These are phyloP conservation scores for Yarrowia keelungensis DNA, from an alignment of 805 yeast genomes.

Conservation along the genomic window DNA sequence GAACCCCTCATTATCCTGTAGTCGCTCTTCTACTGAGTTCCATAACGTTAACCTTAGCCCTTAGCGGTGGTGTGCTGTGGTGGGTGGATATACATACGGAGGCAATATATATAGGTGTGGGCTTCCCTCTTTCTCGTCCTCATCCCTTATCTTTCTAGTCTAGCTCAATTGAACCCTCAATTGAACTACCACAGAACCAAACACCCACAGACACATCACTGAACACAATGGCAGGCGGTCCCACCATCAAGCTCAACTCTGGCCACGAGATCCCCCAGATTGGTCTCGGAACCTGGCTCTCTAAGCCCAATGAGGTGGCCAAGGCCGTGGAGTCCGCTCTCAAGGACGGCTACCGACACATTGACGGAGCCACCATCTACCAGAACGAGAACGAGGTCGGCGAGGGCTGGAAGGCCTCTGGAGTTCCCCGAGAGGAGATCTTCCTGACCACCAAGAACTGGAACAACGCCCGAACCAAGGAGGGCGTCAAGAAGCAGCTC, in stretches of 20 bases:
- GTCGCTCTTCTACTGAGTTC: slow-evolving; percentile 24
- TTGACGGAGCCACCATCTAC: slow-evolving; percentile 67
- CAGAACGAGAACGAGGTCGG: slow-evolving; percentile 64
- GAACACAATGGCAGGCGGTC: slow-evolving; percentile 37
- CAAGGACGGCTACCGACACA: slow-evolving; percentile 63
- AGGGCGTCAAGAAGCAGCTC: slow-evolving; percentile 54
- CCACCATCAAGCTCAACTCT: slow-evolving; percentile 48
- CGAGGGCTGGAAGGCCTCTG: slow-evolving; percentile 62
- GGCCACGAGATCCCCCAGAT: slow-evolving; percentile 61
- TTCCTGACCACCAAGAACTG: slow-evolving; percentile 55
- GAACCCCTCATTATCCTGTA: background rate
- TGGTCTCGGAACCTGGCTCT: slow-evolving; percentile 59
- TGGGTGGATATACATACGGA: background rate
- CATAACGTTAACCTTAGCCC: slow-evolving; percentile 34
- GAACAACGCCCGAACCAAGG: slow-evolving; percentile 50
- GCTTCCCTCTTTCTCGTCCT: background rate
- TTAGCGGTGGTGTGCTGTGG: background rate
- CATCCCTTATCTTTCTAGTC: background rate
- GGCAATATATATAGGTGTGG: slow-evolving; percentile 15
- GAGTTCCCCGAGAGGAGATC: slow-evolving; percentile 58
- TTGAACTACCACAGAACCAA: background rate
- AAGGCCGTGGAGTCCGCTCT: slow-evolving; percentile 56
- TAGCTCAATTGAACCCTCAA: slow-evolving; percentile 16
- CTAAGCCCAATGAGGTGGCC: slow-evolving; percentile 50
- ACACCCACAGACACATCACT: background rate